Conservation (phyloP, 1,284 basidiomycete genomes). For the Peniophora sp. region DNA sequence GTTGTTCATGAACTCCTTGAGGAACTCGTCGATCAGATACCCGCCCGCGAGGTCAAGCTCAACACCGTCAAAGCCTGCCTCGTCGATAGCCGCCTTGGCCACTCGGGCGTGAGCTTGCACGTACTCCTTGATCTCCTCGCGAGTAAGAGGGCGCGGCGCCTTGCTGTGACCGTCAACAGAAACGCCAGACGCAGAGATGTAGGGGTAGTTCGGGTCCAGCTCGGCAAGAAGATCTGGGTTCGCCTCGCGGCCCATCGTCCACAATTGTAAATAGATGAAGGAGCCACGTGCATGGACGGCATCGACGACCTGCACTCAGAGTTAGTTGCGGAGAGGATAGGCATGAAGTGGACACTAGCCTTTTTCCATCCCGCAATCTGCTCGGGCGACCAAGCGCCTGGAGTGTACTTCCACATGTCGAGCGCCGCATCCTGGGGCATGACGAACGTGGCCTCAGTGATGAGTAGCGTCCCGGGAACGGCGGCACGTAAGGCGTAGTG, state of each 20-base stretch:
- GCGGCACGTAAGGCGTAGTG: conserved; percentile 11
- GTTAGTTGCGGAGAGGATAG: neutral
- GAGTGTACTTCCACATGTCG: conserved; percentile 9
- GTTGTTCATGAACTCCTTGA: conserved; percentile 33
- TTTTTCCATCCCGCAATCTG: conserved; percentile 17
- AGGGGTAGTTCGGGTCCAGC: conserved; percentile 24
- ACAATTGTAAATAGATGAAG: conserved; percentile 33
- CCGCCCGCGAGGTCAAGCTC: conserved; percentile 31
- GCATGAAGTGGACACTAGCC: conserved; percentile 5
- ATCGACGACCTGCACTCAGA: conserved; percentile 17
- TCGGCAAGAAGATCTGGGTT: conserved; percentile 16
- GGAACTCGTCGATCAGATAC: conserved; percentile 31
- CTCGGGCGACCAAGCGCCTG: conserved; percentile 14
- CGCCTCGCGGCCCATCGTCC: conserved; percentile 34
- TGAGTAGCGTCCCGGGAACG: conserved; percentile 19
- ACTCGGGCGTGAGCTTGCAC: conserved; percentile 12
- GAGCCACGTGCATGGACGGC: conserved; percentile 32
- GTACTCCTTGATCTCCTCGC: conserved; percentile 18
- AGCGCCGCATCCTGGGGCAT: conserved; percentile 10
- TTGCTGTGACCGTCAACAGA: conserved; percentile 31
- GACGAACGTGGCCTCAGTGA: conserved; percentile 24
- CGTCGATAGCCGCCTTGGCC: conserved; percentile 14
- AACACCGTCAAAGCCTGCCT: conserved; percentile 25
- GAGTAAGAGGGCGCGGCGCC: conserved; percentile 14
- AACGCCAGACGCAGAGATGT: conserved; percentile 30